Evolutionary conservation across 331 rosid species (phyloP).

Genomic region (Quercus phellos): DNA sequence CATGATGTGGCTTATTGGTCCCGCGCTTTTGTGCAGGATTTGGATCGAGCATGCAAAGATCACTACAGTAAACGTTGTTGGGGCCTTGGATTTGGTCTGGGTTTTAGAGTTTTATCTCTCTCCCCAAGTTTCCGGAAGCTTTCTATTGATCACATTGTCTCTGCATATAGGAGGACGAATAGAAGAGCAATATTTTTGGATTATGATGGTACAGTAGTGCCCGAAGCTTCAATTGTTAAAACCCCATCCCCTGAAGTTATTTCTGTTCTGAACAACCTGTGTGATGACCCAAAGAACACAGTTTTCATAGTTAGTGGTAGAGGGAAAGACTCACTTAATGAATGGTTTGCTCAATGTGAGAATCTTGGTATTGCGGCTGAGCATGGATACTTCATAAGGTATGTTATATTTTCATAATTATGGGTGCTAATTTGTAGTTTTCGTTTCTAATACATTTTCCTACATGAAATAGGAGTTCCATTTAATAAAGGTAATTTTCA

Average conservation of each 20-base stretch:
- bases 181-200: constrained; percentile 76
- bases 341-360: constrained; percentile 66
- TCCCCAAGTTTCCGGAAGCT: constrained; percentile 72
- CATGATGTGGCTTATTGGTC: constrained; percentile 85
- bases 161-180: constrained; percentile 52
- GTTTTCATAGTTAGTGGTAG: constrained; percentile 80
- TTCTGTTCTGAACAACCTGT: constrained; percentile 52
- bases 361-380: constrained; percentile 86
- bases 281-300: constrained; percentile 59
- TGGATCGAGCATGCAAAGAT: constrained; percentile 61
- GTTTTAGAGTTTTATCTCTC: constrained; percentile 60
- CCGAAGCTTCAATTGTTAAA: constrained; percentile 43
- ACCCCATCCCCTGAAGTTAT: constrained; percentile 52
- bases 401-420: neutral
- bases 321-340: constrained; percentile 40
- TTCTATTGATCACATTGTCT: constrained; percentile 41
- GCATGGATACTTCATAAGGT: constrained; percentile 78
- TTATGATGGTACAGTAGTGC: constrained; percentile 70
- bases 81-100: constrained; percentile 69
- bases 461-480: neutral
- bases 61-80: constrained; percentile 52
- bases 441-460: neutral
- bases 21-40: constrained; percentile 51
- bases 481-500: neutral
- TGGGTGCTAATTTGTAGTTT: neutral